Percentiles rank a stretch among this genome's conserved stretches.
phyloP scores from a whole-genome alignment of 2,329 filamentous ascomycete genomes.

The Penicillium sp. region DNA sequence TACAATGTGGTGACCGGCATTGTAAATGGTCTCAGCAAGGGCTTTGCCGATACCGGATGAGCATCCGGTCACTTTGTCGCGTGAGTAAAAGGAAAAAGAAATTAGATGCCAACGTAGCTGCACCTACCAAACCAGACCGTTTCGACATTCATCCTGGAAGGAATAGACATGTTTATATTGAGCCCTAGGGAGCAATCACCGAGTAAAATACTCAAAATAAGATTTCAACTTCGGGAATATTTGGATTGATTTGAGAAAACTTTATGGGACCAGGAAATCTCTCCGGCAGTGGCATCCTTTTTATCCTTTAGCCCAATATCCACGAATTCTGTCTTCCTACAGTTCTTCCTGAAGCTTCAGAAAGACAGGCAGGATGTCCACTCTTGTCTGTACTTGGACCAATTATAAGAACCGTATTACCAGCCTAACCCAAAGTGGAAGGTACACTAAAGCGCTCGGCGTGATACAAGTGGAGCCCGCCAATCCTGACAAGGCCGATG shows the following conservation, averaged over 20 bases:
- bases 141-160: neutral
- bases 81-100: slow-evolving; percentile 6
- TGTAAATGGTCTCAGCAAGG: slow-evolving; percentile 40
- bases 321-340: too few relatives aligned
- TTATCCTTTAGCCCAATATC: too few relatives aligned
- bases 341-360: neutral
- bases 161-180: too few relatives aligned
- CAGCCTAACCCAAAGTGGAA: neutral
- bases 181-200: too few relatives aligned
- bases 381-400: neutral
- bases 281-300: too few relatives aligned
- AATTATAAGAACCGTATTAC: neutral
- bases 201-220: neutral
- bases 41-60: slow-evolving; percentile 49
- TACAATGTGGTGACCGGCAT: slow-evolving; percentile 43
- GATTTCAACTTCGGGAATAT: neutral
- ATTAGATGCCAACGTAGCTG: neutral
- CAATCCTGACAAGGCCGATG: neutral
- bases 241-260: neutral
- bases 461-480: neutral
- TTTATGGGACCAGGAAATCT: too few relatives aligned
- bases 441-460: neutral
- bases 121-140: slow-evolving; percentile 11
- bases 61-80: slow-evolving; percentile 49
- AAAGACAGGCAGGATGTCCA: neutral